These are phyloP conservation scores for Venturia oleaginea DNA, from an alignment of 2,329 filamentous ascomycete genomes.

Conservation along the genomic window DNA sequence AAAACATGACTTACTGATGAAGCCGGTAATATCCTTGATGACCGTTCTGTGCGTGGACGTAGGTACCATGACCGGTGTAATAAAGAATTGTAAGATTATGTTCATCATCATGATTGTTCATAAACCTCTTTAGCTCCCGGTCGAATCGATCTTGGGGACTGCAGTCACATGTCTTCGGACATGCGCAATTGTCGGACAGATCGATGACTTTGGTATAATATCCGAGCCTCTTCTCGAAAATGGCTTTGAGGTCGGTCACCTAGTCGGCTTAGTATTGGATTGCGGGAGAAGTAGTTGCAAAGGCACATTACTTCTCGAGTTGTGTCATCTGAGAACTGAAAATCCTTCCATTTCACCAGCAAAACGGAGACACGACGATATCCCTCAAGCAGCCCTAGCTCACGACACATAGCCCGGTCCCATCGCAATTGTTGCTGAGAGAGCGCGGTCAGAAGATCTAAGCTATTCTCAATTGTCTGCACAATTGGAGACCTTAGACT, in stretches of 20 bases:
- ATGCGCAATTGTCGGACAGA: not conserved
- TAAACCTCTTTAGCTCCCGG: not conserved
- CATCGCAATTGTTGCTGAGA: conserved; percentile 7
- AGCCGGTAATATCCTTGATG: no score
- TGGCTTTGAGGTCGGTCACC: not conserved
- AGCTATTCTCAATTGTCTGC: not conserved
- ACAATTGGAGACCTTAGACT: no score
- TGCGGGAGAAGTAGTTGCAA: no score
- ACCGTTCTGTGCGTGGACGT: no score
- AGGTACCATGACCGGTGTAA: conserved; percentile 11
- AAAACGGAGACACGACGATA: conserved; percentile 8
- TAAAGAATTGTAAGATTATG: conserved; percentile 12
- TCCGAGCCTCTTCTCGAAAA: conserved; percentile 1
- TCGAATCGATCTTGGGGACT: conserved; percentile 6
- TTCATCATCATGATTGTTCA: not conserved
- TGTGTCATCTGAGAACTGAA: not conserved
- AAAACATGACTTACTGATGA: no score
- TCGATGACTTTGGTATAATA: conserved; percentile 1
- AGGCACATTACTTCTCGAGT: not conserved
- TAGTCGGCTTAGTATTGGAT: no score
- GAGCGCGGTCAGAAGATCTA: not conserved
- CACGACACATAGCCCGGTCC: conserved; percentile 8
- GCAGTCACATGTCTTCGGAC: not conserved
- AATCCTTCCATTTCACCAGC: conserved; percentile 5
- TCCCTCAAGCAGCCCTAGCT: not conserved